Evolutionary conservation across 148 eudicot genomes (phyloP), one percentile per base, ranked within the genome.

Genomic region (Cornus florida): DNA sequence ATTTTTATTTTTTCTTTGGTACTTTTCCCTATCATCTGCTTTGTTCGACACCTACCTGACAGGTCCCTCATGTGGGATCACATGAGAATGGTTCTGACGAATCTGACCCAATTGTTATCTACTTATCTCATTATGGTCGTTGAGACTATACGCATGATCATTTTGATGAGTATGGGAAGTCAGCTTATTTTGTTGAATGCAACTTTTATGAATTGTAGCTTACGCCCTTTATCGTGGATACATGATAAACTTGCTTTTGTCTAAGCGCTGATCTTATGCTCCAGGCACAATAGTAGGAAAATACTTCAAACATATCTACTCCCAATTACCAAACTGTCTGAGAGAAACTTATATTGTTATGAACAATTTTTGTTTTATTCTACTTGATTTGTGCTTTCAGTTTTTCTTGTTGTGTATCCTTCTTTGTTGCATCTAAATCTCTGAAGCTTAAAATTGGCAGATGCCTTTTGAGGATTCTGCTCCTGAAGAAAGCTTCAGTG

Each of bases 401-500:
- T 65, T 46, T 76, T 7, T 28, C 1, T 67, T 46, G 10, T 28
- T 67, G 7, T 43, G 48, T 31, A n/a, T 28, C 24, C 46, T 43
- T 14, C n/a, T 48, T 28, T 59, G 57, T 4, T 59, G 57, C 32
- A 71, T 13, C 62, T 77, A 35, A 76, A 59, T 70, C 48, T 70
- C 24, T 41, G 17, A 64, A 70, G 38, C n/a, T 68, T 43, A 14
- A 67, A 41, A 60, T 66, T 78, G 84, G 78, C 84, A 88, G 90
- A 60, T 83, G 14, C 71, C 71, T 23, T 73, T 80, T 19, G 83
- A 84, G 12, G 83, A 82, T 10, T 72, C 77, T 67, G 75, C 75
- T 78, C 75, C 78, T 46, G 83, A 74, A 77, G 73, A 35, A 66
- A 86, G 87, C 81, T 59, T 23, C 32, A 83, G 67, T 11, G 20